Percentiles rank a stretch among this genome's conserved stretches.
Evolutionary conservation across 768 basidiomycete species (phyloP).

Genomic region (Leccinum disarticulatum): DNA sequence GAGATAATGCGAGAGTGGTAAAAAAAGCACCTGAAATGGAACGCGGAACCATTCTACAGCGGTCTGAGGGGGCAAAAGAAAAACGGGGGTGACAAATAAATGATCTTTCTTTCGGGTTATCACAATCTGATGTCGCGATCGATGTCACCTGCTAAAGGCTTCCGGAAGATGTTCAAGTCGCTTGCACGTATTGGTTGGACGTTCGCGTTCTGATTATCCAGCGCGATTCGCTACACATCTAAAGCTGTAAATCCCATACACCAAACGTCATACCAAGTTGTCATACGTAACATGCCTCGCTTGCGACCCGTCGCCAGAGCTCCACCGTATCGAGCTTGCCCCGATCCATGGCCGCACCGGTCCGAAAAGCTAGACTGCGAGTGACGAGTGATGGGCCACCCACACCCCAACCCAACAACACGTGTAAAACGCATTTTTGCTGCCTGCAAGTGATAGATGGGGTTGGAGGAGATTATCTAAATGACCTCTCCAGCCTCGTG

Average conservation of each 20-base stretch:
- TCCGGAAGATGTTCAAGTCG: background rate
- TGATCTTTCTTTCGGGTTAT: background rate
- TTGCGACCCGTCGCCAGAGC: background rate
- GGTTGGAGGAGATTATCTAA: constrained; percentile 28
- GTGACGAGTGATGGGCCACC: constrained; percentile 4
- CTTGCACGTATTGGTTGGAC: background rate
- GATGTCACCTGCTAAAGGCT: background rate
- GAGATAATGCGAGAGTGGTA: background rate
- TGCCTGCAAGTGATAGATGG: constrained; percentile 17
- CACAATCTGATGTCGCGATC: background rate
- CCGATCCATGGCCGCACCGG: constrained; percentile 15
- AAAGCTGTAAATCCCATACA: background rate
- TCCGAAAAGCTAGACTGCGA: background rate
- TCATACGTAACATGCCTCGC: background rate
- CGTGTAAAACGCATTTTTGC: constrained; percentile 25
- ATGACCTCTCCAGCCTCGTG: constrained; percentile 28
- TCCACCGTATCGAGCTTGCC: constrained; percentile 1
- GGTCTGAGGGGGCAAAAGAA: background rate
- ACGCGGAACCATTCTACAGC: background rate
- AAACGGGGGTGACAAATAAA: background rate
- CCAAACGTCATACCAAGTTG: background rate
- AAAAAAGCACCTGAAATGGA: background rate
- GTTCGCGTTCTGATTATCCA: background rate
- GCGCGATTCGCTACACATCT: too few relatives aligned
- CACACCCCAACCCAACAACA: constrained; percentile 12